Percentiles rank a stretch among this genome's conserved stretches.
Evolutionary conservation across 2,329 filamentous ascomycete genomes (phyloP).

Genomic region (Sporothrix inflata): DNA sequence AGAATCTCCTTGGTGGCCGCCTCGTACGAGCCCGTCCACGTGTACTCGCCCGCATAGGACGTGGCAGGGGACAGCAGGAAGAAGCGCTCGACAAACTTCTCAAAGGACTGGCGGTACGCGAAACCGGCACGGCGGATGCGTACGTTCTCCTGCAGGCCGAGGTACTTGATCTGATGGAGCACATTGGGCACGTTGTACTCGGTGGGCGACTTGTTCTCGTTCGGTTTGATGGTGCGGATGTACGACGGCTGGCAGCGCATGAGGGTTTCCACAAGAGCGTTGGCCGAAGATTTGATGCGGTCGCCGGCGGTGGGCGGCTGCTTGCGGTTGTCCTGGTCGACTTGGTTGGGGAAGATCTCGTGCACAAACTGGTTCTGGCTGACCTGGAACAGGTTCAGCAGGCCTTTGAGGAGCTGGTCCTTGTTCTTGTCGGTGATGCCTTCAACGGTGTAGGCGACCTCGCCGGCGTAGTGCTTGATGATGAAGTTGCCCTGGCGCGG

Average conservation of each 20-base stretch:
- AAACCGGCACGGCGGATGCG: slow-evolving; percentile 95
- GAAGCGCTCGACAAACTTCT: slow-evolving; percentile 97
- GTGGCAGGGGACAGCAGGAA: slow-evolving; percentile 93
- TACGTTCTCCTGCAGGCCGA: slow-evolving; percentile 99
- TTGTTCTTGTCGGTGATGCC: slow-evolving; percentile 99
- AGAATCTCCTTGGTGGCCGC: slow-evolving; percentile 89
- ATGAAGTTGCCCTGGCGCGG: slow-evolving; percentile 95
- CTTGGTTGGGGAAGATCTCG: slow-evolving; percentile 84
- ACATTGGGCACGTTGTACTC: slow-evolving; percentile 94
- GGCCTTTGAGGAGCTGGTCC: slow-evolving; percentile 91
- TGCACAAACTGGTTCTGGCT: slow-evolving; percentile 88
- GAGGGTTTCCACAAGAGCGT: slow-evolving; percentile 88
- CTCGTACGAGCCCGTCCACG: slow-evolving; percentile 86
- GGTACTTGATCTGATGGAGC: slow-evolving; percentile 97
- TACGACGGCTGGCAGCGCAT: slow-evolving; percentile 99
- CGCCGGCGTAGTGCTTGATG: slow-evolving; percentile 97
- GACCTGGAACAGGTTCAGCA: slow-evolving; percentile 81
- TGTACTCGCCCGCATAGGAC: slow-evolving; percentile 96
- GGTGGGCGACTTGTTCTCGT: slow-evolving; percentile 94
- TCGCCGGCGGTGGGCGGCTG: slow-evolving; percentile 93
- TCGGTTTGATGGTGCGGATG: slow-evolving; percentile 98
- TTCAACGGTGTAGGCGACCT: slow-evolving; percentile 90
- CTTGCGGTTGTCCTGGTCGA: slow-evolving; percentile 94
- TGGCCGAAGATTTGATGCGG: slow-evolving; percentile 92
- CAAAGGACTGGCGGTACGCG: slow-evolving; percentile 94